These are phyloP conservation scores for Pugionium dolabratum DNA, from an alignment of 345 rosid genomes.

Conservation along the genomic window DNA sequence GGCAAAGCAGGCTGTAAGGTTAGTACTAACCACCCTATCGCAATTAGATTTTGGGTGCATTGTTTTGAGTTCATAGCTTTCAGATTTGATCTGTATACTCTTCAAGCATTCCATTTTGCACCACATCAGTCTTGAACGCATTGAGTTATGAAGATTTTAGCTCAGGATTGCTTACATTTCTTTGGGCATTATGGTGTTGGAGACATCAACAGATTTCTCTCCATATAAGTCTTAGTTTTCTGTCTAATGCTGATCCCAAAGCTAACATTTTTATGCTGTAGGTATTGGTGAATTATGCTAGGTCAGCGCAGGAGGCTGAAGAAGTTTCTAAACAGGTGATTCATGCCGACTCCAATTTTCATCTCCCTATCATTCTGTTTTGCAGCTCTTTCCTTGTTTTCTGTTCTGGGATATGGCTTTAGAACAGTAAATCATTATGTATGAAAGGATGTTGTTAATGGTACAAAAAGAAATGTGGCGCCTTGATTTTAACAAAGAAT, in stretches of 20 bases:
- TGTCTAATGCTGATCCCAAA: background rate
- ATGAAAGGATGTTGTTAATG: background rate
- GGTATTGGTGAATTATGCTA: conserved; percentile 95
- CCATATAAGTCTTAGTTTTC: background rate
- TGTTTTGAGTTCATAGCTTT: background rate
- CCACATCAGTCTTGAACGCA: background rate
- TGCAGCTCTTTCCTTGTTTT: conserved; percentile 12
- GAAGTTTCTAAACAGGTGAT: conserved; percentile 85
- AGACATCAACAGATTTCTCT: background rate
- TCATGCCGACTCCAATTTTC: background rate
- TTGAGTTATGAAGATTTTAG: background rate
- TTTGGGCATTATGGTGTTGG: background rate
- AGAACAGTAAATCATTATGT: background rate
- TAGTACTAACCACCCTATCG: background rate
- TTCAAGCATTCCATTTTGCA: background rate
- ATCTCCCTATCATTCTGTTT: background rate
- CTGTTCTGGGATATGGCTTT: background rate
- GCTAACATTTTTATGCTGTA: conserved; percentile 39
- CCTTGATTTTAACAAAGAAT: conserved; percentile 8
- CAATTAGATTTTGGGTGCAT: background rate
- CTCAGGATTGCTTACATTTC: conserved; percentile 3
- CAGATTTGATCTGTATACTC: conserved; percentile 6
- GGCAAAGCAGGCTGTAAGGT: conserved; percentile 89
- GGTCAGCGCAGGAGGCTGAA: conserved; percentile 95
- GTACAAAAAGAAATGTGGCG: background rate